These are phyloP conservation scores for Cokeromyces recurvatus DNA, from an alignment of 371 early-diverging fungal species.

Conservation along the genomic window DNA sequence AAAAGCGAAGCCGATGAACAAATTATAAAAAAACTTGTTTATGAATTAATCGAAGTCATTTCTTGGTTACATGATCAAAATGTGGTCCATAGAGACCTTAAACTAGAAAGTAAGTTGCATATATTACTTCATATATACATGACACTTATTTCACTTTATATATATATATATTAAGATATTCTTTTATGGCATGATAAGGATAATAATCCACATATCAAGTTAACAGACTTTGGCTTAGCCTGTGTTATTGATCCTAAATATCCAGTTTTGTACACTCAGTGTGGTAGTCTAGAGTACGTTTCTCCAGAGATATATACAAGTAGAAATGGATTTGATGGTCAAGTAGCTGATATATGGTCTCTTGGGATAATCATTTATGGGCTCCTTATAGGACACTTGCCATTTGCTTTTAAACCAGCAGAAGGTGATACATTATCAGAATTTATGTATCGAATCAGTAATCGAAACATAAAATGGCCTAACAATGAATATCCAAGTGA, in stretches of 20 bases:
- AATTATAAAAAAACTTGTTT: slow-evolving; percentile 16
- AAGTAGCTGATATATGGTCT: slow-evolving; percentile 68
- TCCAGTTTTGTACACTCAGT: slow-evolving; percentile 49
- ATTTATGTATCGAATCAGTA: slow-evolving; percentile 26
- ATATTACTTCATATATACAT: neutral
- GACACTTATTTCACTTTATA: neutral
- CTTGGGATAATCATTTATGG: slow-evolving; percentile 71
- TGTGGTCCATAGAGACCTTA: slow-evolving; percentile 67
- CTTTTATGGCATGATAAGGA: slow-evolving; percentile 13
- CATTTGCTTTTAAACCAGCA: slow-evolving; percentile 28
- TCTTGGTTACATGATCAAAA: slow-evolving; percentile 56
- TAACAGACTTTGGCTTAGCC: slow-evolving; percentile 65
- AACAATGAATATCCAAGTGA: too few species aligned
- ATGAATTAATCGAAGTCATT: slow-evolving; percentile 51
- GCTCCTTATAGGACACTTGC: slow-evolving; percentile 46
- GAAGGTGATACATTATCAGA: slow-evolving; percentile 22
- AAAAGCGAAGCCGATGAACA: slow-evolving; percentile 11
- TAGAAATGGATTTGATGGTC: slow-evolving; percentile 61
- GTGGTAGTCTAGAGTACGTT: slow-evolving; percentile 77
- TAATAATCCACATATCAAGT: slow-evolving; percentile 40
- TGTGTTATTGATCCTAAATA: slow-evolving; percentile 43
- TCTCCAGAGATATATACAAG: slow-evolving; percentile 80
- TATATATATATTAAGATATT: slow-evolving; percentile 29
- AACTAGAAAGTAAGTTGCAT: slow-evolving; percentile 57
- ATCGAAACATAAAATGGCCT: slow-evolving; percentile 28